Evolutionary conservation across 108 stramenopile species (phyloP), one percentile per base, ranked within the genome.

Genomic region (Licmophora abbreviata): DNA sequence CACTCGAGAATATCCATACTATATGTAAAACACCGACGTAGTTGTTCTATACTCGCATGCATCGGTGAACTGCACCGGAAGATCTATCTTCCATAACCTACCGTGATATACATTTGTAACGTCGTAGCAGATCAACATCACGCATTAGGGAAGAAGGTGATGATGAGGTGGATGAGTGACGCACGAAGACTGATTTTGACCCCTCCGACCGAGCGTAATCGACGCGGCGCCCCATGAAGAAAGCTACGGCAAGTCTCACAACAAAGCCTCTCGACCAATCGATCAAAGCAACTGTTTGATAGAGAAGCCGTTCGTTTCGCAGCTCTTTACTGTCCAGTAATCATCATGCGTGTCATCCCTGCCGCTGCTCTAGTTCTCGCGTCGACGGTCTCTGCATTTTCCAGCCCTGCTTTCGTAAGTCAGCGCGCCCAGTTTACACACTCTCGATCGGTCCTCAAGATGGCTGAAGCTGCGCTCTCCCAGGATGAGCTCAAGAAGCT

Each of bases 401-500:
- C 10, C 12, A 12, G 34, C 9, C 34, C 34, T 35, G 34, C 34
- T 35, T 35, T 35, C 34, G 34, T 35, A n/a, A 31, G 21, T 54
- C 43, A 54, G 61, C 33, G 31, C 63, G 2, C 40, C 36, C 26
- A 42, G 33, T 6, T 56, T 36, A 14, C 41, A 44, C 23, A 52
- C 48, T 29, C n/a, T n/a, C n/a, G n/a, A n/a, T n/a, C n/a, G n/a
- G n/a, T n/a, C n/a, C 44, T 45, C 41, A 29, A 45, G 4, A 60
- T 60, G 59, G 32, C 63, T 32, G n/a, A n/a, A n/a, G n/a, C n/a
- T n/a, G 50, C 41, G 44, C 53, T 61, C 1, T 81, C 80, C 14
- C 91, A 92, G 69, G 86, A 90, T 37, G 92, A 93, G 66, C 77
- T 93, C 27, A 93, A 93, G 60, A 85, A 93, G 61, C 64, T 63